Evolutionary conservation across 371 early-diverging fungal genomes (phyloP).

Genomic region (Rhizopus delemar): DNA sequence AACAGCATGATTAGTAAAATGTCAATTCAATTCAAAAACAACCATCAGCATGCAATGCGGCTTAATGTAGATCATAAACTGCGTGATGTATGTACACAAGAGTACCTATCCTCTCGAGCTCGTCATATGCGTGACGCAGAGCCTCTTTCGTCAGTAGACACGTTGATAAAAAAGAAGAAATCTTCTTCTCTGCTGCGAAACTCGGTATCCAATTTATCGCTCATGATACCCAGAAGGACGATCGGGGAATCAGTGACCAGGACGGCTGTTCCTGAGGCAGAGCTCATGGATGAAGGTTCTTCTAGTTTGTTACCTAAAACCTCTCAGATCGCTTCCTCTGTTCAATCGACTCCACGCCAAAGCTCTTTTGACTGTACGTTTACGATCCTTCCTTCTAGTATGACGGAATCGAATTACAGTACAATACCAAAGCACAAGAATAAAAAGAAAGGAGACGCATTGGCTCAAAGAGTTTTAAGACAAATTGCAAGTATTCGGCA

Average conservation of each 20-base stretch:
- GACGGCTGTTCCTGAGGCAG: neutral
- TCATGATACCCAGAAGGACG: slow-evolving; percentile 28
- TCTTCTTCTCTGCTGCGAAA: slow-evolving; percentile 43
- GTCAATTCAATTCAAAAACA: slow-evolving; percentile 40
- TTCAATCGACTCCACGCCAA: neutral
- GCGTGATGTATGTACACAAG: slow-evolving; percentile 51
- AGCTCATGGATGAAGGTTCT: neutral
- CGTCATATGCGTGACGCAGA: slow-evolving; percentile 38
- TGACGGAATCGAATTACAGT: neutral
- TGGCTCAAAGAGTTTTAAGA: neutral
- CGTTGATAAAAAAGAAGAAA: slow-evolving; percentile 25
- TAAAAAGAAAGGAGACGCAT: neutral
- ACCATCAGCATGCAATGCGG: slow-evolving; percentile 42
- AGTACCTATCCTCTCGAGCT: slow-evolving; percentile 44
- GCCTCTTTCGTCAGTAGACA: neutral
- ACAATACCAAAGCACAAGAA: no score
- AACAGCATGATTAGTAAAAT: slow-evolving; percentile 43
- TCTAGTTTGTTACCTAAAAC: neutral
- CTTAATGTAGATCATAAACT: slow-evolving; percentile 45
- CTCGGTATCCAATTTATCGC: slow-evolving; percentile 43
- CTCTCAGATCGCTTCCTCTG: neutral
- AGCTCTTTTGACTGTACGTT: slow-evolving; percentile 11
- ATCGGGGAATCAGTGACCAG: neutral
- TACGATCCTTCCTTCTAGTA: neutral
- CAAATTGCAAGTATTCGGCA: neutral